These are phyloP conservation scores for Fagopyrum homotropicum DNA, from an alignment of 148 eudicot genomes.

Conservation along the genomic window DNA sequence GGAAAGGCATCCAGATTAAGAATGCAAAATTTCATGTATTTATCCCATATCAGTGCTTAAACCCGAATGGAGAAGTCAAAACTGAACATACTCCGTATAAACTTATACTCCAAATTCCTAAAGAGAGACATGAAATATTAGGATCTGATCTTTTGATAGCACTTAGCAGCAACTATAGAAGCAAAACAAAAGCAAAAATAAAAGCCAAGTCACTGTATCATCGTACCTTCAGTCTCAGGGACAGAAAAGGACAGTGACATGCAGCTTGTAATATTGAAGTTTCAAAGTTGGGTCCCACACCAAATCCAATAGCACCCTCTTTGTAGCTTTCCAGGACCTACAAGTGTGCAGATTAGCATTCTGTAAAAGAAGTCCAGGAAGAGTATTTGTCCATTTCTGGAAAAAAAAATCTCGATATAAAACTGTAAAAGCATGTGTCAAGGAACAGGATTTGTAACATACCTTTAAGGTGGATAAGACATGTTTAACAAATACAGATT, in stretches of 20 bases:
- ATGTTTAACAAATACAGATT: too few species aligned
- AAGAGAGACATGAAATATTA: background rate
- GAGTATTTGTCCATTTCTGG: background rate
- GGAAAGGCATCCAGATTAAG: conserved; percentile 2
- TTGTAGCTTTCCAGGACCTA: conserved; percentile 60
- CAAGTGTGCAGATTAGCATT: conserved; percentile 22
- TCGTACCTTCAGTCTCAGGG: conserved; percentile 60
- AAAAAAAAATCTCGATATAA: background rate
- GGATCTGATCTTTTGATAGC: background rate
- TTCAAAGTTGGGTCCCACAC: conserved; percentile 51
- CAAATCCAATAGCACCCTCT: conserved; percentile 75
- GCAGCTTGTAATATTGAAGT: conserved; percentile 61
- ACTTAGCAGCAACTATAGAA: background rate
- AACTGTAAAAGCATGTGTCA: too few species aligned
- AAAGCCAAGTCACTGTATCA: background rate
- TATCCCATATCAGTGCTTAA: background rate
- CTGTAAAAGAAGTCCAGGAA: background rate
- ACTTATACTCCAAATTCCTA: background rate
- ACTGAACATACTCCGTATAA: background rate
- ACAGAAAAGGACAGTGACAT: conserved; percentile 80
- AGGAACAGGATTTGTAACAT: too few species aligned
- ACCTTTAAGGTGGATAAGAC: too few species aligned
- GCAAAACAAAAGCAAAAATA: too few species aligned
- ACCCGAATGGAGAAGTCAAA: background rate
- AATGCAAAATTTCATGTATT: background rate